These are phyloP conservation scores for Aspergillus diversus DNA, from an alignment of 495 filamentous ascomycete genomes.

Conservation along the genomic window DNA sequence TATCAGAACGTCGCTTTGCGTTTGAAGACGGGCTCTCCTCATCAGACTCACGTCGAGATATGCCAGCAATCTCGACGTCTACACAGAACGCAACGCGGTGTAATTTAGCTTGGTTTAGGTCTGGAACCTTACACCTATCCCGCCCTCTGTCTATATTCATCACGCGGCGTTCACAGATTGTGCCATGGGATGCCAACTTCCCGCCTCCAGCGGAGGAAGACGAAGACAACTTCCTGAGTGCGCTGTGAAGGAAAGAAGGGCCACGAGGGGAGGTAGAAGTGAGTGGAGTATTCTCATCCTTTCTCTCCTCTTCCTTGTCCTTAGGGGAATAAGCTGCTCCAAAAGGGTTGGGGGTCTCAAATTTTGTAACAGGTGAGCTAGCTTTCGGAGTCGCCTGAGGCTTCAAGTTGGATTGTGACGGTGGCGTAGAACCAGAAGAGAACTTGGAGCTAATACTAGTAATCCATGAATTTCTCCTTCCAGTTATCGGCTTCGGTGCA, in stretches of 20 bases:
- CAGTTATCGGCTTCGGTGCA: conserved; percentile 44
- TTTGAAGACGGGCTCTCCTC: conserved; percentile 40
- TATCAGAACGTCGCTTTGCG: conserved; percentile 34
- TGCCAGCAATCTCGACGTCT: conserved; percentile 92
- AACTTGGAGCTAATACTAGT: conserved; percentile 92
- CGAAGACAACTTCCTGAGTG: conserved; percentile 79
- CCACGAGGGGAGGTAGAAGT: conserved; percentile 69
- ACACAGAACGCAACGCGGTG: conserved; percentile 92
- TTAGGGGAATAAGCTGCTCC: conserved; percentile 59
- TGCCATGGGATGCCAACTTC: conserved; percentile 56
- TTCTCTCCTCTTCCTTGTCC: conserved; percentile 58
- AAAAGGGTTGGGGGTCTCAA: conserved; percentile 50
- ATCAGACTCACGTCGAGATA: conserved; percentile 50
- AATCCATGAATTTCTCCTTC: conserved; percentile 83
- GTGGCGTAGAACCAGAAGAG: conserved; percentile 64
- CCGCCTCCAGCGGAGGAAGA: conserved; percentile 57
- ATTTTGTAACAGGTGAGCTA: conserved; percentile 39
- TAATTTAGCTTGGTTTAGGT: conserved; percentile 79
- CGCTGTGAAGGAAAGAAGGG: conserved; percentile 77
- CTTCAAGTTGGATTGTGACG: conserved; percentile 49
- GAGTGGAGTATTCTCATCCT: conserved; percentile 60
- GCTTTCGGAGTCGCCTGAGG: conserved; percentile 49
- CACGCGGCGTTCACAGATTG: conserved; percentile 70
- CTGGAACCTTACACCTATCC: conserved; percentile 76
- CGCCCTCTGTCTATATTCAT: conserved; percentile 84